Base-by-base conservation (phyloP, 768 basidiomycete species). In the Leccinum aurantiacum region DNA sequence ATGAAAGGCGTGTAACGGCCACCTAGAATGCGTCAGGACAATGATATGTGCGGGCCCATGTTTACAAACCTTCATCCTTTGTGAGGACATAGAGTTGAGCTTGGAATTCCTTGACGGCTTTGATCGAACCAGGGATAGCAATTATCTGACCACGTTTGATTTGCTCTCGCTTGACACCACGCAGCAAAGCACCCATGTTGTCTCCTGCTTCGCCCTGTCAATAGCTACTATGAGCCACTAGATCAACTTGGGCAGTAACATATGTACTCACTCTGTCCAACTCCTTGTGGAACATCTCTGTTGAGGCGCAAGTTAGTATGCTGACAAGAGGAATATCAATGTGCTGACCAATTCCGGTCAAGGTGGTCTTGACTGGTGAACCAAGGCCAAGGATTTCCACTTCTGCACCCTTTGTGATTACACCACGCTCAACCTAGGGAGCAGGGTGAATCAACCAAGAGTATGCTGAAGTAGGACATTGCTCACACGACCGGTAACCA, bases 221-320 rank as follows among this genome's bases (percentile, higher is more conserved):
- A 53, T 6, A 48, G 19, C 44, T 29, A 54, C 53, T 29, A 48
- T 60, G 57, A 33, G 63, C 56, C 46, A 63, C 49, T 37, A 22
- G 27, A 46, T 56, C 19, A 15, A 14, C 22, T 27, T 35, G 11
- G 11, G 25, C 17, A 48, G 60, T 25, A 54, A 41, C 1, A 3
- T 19, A 46, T n/a, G 57, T 82, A 46, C 19, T 46, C 75, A 89
- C 91, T 58, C 95, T 87, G 38, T 99, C 97, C 57, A 99, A 86
- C 78, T 99, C 97, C 81, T 97, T 98, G 83, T 97, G 96, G 88
- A 98, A 98, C 93, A 97, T 98, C 78, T 98, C 96, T 95, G 66
- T 54, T 15, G 17, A 64, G 44, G 9, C 15, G 44, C 13, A 33
- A 19, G 19, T 67, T 27, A 68, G 61, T 50, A 53, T 22, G 29